These are phyloP conservation scores for Neurospora sp. DNA, from an alignment of 495 filamentous ascomycete genomes.

Conservation along the genomic window DNA sequence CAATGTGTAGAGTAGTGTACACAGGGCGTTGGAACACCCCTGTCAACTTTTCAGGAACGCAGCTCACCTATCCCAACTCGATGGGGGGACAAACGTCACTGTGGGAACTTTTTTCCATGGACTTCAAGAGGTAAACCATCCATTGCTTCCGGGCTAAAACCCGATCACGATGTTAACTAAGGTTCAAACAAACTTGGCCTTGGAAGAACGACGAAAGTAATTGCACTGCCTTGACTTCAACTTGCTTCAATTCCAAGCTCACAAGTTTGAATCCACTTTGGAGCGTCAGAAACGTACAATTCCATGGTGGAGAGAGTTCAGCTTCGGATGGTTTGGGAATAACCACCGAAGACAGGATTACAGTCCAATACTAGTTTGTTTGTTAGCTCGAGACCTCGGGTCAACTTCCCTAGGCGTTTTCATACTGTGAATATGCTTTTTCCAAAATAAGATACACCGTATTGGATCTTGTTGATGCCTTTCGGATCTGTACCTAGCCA, in stretches of 20 bases:
- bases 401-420: too few relatives aligned
- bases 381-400: too few relatives aligned
- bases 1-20: not conserved
- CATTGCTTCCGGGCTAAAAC: not conserved
- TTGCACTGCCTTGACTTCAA: not conserved
- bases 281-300: not conserved
- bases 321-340: not conserved
- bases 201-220: not conserved
- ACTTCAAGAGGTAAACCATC: not conserved
- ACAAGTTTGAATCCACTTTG: not conserved
- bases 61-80: not conserved
- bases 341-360: not conserved
- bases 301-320: not conserved
- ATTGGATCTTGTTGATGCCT: too few relatives aligned
- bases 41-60: not conserved
- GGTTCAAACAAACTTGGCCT: not conserved
- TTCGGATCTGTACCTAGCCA: too few relatives aligned
- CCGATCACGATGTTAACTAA: not conserved
- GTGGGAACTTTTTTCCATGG: not conserved
- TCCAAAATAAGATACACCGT: too few relatives aligned
- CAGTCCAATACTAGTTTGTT: too few relatives aligned
- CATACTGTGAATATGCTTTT: too few relatives aligned
- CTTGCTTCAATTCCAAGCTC: not conserved
- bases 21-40: not conserved
- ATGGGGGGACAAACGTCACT: not conserved